Evolutionary conservation across 2,329 filamentous ascomycete species (phyloP).

Genomic region (Neodidymelliopsis sp.): DNA sequence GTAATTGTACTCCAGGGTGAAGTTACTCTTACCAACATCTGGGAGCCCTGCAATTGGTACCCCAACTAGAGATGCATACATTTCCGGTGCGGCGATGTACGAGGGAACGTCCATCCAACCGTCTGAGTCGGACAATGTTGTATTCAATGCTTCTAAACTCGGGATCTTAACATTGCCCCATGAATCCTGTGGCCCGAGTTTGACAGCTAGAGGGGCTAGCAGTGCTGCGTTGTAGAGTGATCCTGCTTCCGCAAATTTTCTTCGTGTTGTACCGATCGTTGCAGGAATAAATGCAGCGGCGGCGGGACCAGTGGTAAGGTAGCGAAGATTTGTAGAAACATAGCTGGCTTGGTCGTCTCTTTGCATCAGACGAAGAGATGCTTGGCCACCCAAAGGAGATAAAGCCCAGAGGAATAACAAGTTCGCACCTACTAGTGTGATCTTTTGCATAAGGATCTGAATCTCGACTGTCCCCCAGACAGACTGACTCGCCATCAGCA

Average conservation of each 20-base stretch:
- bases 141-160: conserved; percentile 21
- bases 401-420: conserved; percentile 47
- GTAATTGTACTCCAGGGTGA: conserved; percentile 35
- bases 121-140: conserved; percentile 9
- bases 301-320: conserved; percentile 40
- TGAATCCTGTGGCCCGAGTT: conserved; percentile 33
- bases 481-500: conserved; percentile 48
- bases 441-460: conserved; percentile 38
- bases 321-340: conserved; percentile 27
- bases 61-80: conserved; percentile 41
- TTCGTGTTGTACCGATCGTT: conserved; percentile 23
- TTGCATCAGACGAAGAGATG: conserved; percentile 42
- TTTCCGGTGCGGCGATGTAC: conserved; percentile 23
- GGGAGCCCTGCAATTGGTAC: conserved; percentile 37
- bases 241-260: conserved; percentile 27
- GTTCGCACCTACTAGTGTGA: conserved; percentile 43
- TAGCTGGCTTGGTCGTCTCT: conserved; percentile 9
- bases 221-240: conserved; percentile 39
- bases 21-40: conserved; percentile 7
- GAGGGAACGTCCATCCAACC: conserved; percentile 34
- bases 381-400: conserved; percentile 49
- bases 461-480: conserved; percentile 49
- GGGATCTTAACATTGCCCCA: conserved; percentile 50
- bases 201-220: conserved; percentile 28
- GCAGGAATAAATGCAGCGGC: conserved; percentile 21